Conservation (phyloP, 768 basidiomycete species). For the Dioszegia aurantiaca region DNA sequence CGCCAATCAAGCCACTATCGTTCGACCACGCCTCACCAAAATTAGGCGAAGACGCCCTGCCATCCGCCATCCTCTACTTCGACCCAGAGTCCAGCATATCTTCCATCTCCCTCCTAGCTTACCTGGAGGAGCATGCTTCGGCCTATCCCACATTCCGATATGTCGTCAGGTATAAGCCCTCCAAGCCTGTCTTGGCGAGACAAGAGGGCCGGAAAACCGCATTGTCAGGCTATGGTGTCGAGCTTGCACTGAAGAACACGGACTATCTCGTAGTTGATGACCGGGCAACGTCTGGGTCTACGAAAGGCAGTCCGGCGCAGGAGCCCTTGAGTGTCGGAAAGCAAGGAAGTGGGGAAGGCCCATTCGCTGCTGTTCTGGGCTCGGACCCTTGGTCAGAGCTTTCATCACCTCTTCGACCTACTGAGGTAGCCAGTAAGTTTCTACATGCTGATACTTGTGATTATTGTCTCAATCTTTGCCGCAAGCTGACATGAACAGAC, state of each 20-base stretch:
- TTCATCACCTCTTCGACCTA: conserved; percentile 32
- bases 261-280: conserved; percentile 95
- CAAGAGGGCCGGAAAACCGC: conserved; percentile 16
- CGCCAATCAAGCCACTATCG: conserved; percentile 59
- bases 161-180: conserved; percentile 67
- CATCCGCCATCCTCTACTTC: conserved; percentile 54
- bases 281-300: conserved; percentile 52
- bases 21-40: conserved; percentile 50
- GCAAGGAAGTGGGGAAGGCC: neutral
- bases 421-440: conserved; percentile 60
- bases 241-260: conserved; percentile 91
- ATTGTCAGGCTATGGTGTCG: conserved; percentile 85
- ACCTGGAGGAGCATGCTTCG: conserved; percentile 59
- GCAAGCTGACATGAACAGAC: conserved; percentile 30
- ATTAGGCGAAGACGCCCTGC: neutral
- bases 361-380: conserved; percentile 35
- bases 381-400: conserved; percentile 43
- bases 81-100: conserved; percentile 69
- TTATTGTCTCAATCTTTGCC: neutral
- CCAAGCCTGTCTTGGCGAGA: conserved; percentile 19
- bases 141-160: conserved; percentile 59
- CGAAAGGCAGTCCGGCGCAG: conserved; percentile 4
- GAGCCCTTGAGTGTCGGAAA: neutral
- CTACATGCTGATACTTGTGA: no score
- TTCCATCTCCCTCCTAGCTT: conserved; percentile 62